These are phyloP conservation scores for Candida fluviatilis DNA, from an alignment of 805 yeast species.

Conservation along the genomic window DNA sequence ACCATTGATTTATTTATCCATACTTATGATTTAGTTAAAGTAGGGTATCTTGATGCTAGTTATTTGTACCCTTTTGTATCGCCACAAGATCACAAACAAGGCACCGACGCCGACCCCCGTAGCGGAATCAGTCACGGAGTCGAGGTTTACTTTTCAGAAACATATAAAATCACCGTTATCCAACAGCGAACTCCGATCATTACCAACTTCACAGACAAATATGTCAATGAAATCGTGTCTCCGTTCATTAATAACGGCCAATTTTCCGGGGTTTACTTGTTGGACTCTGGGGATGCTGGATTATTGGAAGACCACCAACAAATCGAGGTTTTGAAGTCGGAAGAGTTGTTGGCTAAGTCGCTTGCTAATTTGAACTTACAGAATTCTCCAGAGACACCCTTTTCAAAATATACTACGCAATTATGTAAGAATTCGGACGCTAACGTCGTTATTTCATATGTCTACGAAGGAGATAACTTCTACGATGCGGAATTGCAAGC, in stretches of 20 bases:
- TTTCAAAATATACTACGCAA: conserved; percentile 3
- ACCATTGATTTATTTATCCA: conserved; percentile 69
- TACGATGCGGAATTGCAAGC: conserved; percentile 61
- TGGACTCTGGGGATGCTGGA: conserved; percentile 75
- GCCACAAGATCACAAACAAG: conserved; percentile 51
- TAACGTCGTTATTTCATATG: conserved; percentile 49
- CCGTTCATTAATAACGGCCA: conserved; percentile 43
- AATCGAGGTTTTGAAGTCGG: conserved; percentile 24
- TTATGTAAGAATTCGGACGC: conserved; percentile 1
- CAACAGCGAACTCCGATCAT: conserved; percentile 84
- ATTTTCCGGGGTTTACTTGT: conserved; percentile 46
- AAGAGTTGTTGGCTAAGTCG: conserved; percentile 28
- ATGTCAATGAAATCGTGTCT: conserved; percentile 46
- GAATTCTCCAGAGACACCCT: neutral
- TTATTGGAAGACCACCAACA: conserved; percentile 25
- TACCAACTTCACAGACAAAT: conserved; percentile 53
- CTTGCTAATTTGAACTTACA: conserved; percentile 23
- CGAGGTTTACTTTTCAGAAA: conserved; percentile 54
- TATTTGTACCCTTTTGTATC: conserved; percentile 80
- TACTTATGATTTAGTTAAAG: conserved; percentile 48
- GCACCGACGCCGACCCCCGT: conserved; percentile 34
- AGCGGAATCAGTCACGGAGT: conserved; percentile 59
- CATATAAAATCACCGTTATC: conserved; percentile 47
- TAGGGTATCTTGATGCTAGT: conserved; percentile 55
- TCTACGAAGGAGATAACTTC: conserved; percentile 88